Evolutionary conservation across 176 grass and related monocot species (phyloP), one percentile per base, ranked within the genome.

Genomic region (Chrysopogon serrulatus): DNA sequence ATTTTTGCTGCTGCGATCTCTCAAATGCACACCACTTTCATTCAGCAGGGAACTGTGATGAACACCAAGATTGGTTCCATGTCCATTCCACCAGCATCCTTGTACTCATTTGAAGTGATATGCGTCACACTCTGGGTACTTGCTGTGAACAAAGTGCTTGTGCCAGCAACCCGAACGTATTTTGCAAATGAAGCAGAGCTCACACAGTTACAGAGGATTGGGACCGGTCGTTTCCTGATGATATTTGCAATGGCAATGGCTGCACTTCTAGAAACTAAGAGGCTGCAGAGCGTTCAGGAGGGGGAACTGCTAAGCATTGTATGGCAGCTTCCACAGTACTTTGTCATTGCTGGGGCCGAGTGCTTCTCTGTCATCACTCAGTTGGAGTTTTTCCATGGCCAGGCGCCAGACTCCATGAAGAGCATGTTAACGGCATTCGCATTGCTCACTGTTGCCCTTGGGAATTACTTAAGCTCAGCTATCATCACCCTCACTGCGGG

Each of bases 21-120:
- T 59, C 94, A 94, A 81, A 90, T 94, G 91, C 86, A 87, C 65
- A 97, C 87, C 36, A 97, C 94, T 57, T 97, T 94, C 70, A 97
- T 97, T 71, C 94, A 97, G 64, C 94, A 97, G 62, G 94, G 94
- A 71, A 90, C 60, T 67, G 77, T 89, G 78, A 92, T 94, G 92
- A 73, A 97, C 78, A 92, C 87, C 59, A 91, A 59, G 27, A 79
- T 94, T 66, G 81, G 88, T 4, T 89, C 88, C 0, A 31, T 97
- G 23, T 87, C 88, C 21, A 80, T 94, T 70, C 92, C 95, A 79
- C 83, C 95, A 4, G 90, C 95, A 39, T 92, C 95, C 59, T 67
- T 94, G 64, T 90, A 84, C 73, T 92, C 90, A 36, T 92, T 92
- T 37, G 87, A 92, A 82, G 88, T 94, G 73, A 68, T 92, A 53